These are phyloP conservation scores for Apiotrichum laibachii DNA, from an alignment of 1,284 basidiomycete genomes.

Conservation along the genomic window DNA sequence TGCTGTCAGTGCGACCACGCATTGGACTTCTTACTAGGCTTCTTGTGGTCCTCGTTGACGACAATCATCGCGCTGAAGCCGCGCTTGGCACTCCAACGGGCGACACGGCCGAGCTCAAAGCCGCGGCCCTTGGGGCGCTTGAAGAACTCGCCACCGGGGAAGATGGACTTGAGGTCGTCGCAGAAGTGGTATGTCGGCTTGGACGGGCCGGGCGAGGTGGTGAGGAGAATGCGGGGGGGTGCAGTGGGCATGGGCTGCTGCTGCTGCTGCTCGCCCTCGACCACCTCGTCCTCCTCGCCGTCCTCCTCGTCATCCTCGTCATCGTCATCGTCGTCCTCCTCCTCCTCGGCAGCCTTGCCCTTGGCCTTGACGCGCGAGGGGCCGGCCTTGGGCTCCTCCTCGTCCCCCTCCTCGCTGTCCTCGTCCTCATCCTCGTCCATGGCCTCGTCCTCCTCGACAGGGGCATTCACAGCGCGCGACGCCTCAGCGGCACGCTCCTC, in stretches of 20 bases:
- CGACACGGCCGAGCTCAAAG: conserved; percentile 89
- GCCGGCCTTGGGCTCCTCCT: conserved; percentile 43
- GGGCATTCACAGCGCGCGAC: conserved; percentile 34
- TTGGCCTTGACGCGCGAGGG: conserved; percentile 39
- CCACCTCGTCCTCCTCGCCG: conserved; percentile 26
- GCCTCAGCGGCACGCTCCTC: conserved; percentile 40
- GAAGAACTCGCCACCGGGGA: conserved; percentile 93
- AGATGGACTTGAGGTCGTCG: conserved; percentile 83
- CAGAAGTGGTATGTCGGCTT: conserved; percentile 82
- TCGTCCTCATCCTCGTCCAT: conserved; percentile 29
- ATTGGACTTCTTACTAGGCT: conserved; percentile 66
- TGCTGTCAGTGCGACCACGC: conserved; percentile 35
- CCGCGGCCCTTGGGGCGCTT: conserved; percentile 86
- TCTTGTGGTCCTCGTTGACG: conserved; percentile 90
- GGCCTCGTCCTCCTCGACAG: conserved; percentile 20
- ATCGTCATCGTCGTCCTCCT: conserved; percentile 55
- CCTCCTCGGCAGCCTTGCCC: conserved; percentile 13
- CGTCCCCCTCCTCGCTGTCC: conserved; percentile 55
- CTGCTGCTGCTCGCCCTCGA: conserved; percentile 19
- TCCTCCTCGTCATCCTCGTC: conserved; percentile 59
- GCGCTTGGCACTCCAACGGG: conserved; percentile 86
- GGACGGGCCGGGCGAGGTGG: conserved; percentile 82
- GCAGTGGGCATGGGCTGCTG: conserved; percentile 51
- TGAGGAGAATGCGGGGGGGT: conserved; percentile 83
- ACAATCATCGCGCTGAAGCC: conserved; percentile 81